A percentile compares a stretch with the other conserved stretches of the same genome.
Conservation (phyloP, 441 rosid species). For the Euphorbia neoarborescens region DNA sequence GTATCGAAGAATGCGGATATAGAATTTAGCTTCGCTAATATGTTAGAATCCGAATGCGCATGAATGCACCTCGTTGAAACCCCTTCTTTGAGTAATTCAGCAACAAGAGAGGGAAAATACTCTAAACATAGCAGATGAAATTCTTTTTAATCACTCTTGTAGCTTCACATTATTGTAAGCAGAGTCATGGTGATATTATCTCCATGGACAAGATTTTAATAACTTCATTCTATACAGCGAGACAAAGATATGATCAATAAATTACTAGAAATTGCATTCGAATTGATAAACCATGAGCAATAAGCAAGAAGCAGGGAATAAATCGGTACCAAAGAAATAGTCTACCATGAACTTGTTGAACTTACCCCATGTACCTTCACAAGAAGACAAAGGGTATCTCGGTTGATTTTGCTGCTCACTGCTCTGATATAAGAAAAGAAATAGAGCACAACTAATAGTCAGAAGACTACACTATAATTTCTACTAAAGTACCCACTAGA, state of each 20-base stretch:
- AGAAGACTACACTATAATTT: constrained; percentile 5
- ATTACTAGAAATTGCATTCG: background rate
- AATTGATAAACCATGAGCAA: background rate
- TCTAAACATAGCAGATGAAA: background rate
- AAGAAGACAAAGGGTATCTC: constrained; percentile 64
- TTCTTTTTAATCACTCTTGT: constrained; percentile 3
- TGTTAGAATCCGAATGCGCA: background rate
- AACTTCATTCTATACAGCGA: constrained; percentile 2
- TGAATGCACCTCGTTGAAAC: background rate
- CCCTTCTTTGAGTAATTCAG: constrained; percentile 8
- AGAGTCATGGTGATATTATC: background rate
- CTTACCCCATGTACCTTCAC: constrained; percentile 60
- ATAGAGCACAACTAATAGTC: constrained; percentile 3
- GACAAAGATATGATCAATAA: background rate
- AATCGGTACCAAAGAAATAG: background rate
- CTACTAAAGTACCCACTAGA: background rate
- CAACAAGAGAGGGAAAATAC: background rate
- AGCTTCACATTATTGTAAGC: background rate
- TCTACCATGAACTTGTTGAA: constrained; percentile 5
- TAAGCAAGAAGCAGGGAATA: background rate
- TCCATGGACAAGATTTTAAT: background rate
- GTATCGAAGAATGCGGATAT: background rate
- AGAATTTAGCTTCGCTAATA: background rate
- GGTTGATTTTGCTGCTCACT: constrained; percentile 58
- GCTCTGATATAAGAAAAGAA: constrained; percentile 40